Percentiles rank a stretch among this genome's conserved stretches.
Evolutionary conservation across 2,329 filamentous ascomycete genomes (phyloP).

Genomic region (Colletotrichum plurivorum): DNA sequence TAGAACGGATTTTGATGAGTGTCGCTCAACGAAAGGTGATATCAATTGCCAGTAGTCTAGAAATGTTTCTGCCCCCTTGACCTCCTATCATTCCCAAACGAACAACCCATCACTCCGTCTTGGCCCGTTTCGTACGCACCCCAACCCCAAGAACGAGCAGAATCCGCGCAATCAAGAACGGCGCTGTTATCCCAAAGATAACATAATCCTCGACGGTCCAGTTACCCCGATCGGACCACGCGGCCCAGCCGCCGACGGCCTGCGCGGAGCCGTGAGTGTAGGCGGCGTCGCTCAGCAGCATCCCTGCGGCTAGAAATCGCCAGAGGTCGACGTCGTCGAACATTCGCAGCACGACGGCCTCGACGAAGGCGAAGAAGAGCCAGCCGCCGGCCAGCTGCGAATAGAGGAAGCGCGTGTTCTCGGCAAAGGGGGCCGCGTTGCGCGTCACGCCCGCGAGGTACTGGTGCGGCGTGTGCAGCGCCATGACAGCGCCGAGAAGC

Average conservation of each 20-base stretch:
- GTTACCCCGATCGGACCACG: slow-evolving; percentile 42
- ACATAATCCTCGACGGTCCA: slow-evolving; percentile 50
- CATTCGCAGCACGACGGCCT: slow-evolving; percentile 52
- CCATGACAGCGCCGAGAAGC: slow-evolving; percentile 48
- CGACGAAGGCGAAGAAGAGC: slow-evolving; percentile 55
- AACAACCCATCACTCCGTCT: not conserved
- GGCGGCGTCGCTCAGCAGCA: slow-evolving; percentile 52
- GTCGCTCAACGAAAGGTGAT: too few species aligned
- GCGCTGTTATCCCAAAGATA: slow-evolving; percentile 46
- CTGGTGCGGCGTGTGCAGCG: slow-evolving; percentile 45
- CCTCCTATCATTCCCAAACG: not conserved
- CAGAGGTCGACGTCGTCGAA: slow-evolving; percentile 52
- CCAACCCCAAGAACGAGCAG: slow-evolving; percentile 49
- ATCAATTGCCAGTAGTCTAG: too few species aligned
- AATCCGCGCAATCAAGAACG: slow-evolving; percentile 47
- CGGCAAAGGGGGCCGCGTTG: slow-evolving; percentile 38
- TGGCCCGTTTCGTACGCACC: slow-evolving; percentile 22
- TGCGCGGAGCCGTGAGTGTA: slow-evolving; percentile 49
- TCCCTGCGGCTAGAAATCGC: slow-evolving; percentile 51
- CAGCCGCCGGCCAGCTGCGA: slow-evolving; percentile 49
- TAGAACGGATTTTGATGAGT: too few species aligned
- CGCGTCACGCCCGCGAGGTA: slow-evolving; percentile 51
- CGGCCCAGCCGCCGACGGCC: slow-evolving; percentile 51
- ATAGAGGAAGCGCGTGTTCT: slow-evolving; percentile 48
- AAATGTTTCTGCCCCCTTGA: too few species aligned